Evolutionary conservation across 2,329 filamentous ascomycete genomes (phyloP).

Genomic region (Thermothelomyces thermophilus): DNA sequence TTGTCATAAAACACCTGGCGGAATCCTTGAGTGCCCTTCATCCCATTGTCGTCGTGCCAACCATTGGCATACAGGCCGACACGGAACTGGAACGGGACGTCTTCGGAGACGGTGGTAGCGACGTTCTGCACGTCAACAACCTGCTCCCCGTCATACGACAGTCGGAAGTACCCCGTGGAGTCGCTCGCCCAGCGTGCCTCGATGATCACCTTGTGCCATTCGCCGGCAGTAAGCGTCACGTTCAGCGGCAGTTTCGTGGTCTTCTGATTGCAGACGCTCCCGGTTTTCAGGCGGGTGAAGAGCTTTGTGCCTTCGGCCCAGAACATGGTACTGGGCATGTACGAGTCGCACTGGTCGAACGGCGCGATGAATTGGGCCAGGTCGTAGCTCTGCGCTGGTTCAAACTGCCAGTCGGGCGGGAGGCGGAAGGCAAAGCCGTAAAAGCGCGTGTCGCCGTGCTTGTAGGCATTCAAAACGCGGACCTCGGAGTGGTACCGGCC

Average conservation of each 20-base stretch:
- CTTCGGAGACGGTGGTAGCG: slow-evolving; percentile 40
- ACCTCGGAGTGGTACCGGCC: slow-evolving; percentile 46
- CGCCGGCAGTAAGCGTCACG: slow-evolving; percentile 27
- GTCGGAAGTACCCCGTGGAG: slow-evolving; percentile 37
- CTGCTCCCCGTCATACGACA: slow-evolving; percentile 42
- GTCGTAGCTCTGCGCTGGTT: slow-evolving; percentile 39
- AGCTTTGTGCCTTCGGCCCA: slow-evolving; percentile 40
- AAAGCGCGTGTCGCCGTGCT: slow-evolving; percentile 38
- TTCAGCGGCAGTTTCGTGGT: slow-evolving; percentile 22
- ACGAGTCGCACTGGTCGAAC: slow-evolving; percentile 41
- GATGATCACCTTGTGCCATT: slow-evolving; percentile 42
- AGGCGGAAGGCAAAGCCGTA: slow-evolving; percentile 49
- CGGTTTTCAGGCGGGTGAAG: slow-evolving; percentile 36
- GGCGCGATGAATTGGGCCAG: slow-evolving; percentile 47
- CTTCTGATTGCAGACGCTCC: slow-evolving; percentile 33
- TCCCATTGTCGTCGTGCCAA: slow-evolving; percentile 39
- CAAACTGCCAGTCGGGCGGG: slow-evolving; percentile 39
- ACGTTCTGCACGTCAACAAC: slow-evolving; percentile 36
- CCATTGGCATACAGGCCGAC: slow-evolving; percentile 45
- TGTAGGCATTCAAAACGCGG: slow-evolving; percentile 38
- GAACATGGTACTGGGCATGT: slow-evolving; percentile 44
- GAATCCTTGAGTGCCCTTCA: slow-evolving; percentile 36
- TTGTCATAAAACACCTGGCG: slow-evolving; percentile 46
- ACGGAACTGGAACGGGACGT: slow-evolving; percentile 38
- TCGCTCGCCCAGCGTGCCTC: slow-evolving; percentile 41